A percentile compares a stretch with the other conserved stretches of the same genome.
phyloP scores from a whole-genome alignment of 2,329 filamentous ascomycete species.

The Clonostachys chloroleuca region DNA sequence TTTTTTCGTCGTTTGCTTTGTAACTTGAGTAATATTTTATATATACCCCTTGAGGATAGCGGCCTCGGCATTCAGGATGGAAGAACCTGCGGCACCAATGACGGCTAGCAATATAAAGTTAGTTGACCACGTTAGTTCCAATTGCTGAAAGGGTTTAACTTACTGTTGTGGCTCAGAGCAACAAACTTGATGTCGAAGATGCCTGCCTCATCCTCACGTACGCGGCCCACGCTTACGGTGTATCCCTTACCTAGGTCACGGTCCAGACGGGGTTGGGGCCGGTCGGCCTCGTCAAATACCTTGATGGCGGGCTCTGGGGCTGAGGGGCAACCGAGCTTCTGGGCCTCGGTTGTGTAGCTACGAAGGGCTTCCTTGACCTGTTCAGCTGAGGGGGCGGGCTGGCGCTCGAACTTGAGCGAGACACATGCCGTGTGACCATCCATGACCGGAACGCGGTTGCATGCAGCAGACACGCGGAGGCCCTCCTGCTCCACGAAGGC shows the following conservation, averaged over 20 bases:
- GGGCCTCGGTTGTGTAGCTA: slow-evolving; percentile 76
- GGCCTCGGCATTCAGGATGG: slow-evolving; percentile 90
- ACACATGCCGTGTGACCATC: slow-evolving; percentile 97
- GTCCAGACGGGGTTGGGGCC: slow-evolving; percentile 88
- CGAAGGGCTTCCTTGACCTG: slow-evolving; percentile 76
- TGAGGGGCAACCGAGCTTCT: slow-evolving; percentile 79
- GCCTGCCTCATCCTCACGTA: slow-evolving; percentile 80
- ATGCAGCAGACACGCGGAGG: slow-evolving; percentile 78
- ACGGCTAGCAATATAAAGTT: slow-evolving; percentile 57
- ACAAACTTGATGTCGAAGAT: slow-evolving; percentile 96
- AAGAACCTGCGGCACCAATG: slow-evolving; percentile 93
- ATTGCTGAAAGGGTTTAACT: slow-evolving; percentile 16
- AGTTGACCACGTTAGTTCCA: slow-evolving; percentile 7
- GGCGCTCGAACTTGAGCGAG: slow-evolving; percentile 74
- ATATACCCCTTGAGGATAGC: slow-evolving; percentile 85
- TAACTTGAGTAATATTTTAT: slow-evolving; percentile 23
- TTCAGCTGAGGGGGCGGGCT: slow-evolving; percentile 69
- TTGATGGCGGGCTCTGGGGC: slow-evolving; percentile 78
- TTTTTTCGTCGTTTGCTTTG: no score
- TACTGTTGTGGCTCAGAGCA: slow-evolving; percentile 77
- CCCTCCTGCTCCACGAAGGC: slow-evolving; percentile 71
- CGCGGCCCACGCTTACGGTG: slow-evolving; percentile 83
- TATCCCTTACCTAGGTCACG: slow-evolving; percentile 83
- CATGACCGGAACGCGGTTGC: slow-evolving; percentile 90
- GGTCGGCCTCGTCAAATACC: slow-evolving; percentile 84